Base-by-base conservation (phyloP, 108 stramenopile genomes). In the Mediolabrus comicus region DNA sequence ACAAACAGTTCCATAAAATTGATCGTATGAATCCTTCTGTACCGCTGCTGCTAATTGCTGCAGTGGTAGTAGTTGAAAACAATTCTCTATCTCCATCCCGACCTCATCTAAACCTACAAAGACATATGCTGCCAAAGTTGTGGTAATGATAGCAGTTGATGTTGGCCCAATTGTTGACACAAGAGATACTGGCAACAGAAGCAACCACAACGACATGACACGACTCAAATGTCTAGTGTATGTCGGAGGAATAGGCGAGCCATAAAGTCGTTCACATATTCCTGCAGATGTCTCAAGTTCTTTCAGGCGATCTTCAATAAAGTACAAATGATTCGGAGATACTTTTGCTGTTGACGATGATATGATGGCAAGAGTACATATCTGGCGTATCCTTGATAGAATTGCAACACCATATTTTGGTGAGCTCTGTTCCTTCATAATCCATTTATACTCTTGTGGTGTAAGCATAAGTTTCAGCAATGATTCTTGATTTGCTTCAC, bases 71-170 rank as follows among this genome's bases (percentile, higher is more conserved):
- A 75, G 51, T 41, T 39, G 62, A 69, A 81, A 81, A 17, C 38
- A 51, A 51, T 81, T 62, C 29, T 75, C 79, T 22, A 81, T 70
- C 43, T 81, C 80, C 57, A 81, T 52, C 27, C 80, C 80, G 25
- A 81, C 62, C 59, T 81, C 80, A 56, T 81, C 80, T 13, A 81
- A 62, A 9, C 80, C 80, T 13, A 81, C 65, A 6, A 81, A 53
- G 3, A 81, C 71, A 66, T 81, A 81, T 16, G 68, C 17, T 1
- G 61, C 67, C 34, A 74, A 39, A 3, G 71, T 16, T 11, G 61
- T 46, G 5, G 68, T 58, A 26, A 67, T 33, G 3, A 73, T 39
- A 11, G 43, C 53, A 16, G 38, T 26, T 3, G 55, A 12, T 2
- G 35, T 29, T 8, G 62, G 12, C 1, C 72, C 46, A 13, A 67